Evolutionary conservation across 495 filamentous ascomycete genomes (phyloP), one percentile per base, ranked within the genome.

Genomic region (Mytilinidion resinicola): DNA sequence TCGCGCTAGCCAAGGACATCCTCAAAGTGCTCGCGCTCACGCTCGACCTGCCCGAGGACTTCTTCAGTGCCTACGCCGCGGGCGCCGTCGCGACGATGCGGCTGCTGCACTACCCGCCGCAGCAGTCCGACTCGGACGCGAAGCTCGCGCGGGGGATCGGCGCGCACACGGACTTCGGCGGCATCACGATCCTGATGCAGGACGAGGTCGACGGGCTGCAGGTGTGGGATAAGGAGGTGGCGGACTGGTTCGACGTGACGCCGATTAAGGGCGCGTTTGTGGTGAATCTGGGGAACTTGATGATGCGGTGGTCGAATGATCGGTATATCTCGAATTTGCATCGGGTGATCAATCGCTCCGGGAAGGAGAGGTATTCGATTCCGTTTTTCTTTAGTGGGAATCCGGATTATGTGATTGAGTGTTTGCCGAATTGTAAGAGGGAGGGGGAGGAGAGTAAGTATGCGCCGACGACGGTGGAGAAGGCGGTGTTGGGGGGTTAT

Each of bases 111-210:
- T 76, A 74, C 57, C 71, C 71, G 25, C 71, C 71, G 19, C 67
- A 63, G 1, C 36, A 43, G 21, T 51, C 60, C 34, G 46, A 49
- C 25, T 25, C 33, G 17, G 66, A 63, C 51, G 57, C 52, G 36
- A 48, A 44, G 6, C 67, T 70, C 48, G 51, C 67, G 2, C 15
- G 55, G 58, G 73, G 73, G 6, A 62, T 56, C 17, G 64, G 70
- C 39, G 71, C 69, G 25, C 73, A 76, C 49, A 73, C 71, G 20
- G 71, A 76, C 39, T 76, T 74, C 35, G 68, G 71, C 4, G 67
- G 69, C 42, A 69, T 76, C 30, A 76, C 73, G 10, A 49, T 74
- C 20, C 65, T 76, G 5, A 53, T 76, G 14, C 71, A 74, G 51
- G 72, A 74, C 34, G 47, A 57, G 20, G 44, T 65, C 39, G 36